Base-by-base conservation (phyloP, 164 flowering plant species). In the Liquidambar formosana region DNA sequence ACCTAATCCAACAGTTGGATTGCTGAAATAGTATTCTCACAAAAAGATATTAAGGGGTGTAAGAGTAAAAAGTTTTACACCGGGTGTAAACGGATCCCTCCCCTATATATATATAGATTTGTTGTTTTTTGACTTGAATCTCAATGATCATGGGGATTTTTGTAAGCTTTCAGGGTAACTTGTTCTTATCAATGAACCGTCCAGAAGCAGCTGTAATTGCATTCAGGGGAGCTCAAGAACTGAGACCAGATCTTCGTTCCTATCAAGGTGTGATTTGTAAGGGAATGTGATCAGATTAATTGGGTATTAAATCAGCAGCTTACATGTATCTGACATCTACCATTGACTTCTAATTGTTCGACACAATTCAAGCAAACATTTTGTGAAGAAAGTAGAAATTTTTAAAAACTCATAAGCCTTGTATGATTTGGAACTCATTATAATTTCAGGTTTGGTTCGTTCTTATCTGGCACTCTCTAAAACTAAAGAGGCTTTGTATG, bases 171-270 rank as follows among this genome's bases (percentile, higher is more conserved):
- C 84, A 94, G 99, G 99, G 99, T 59, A 90, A 85, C 69, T 73
- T 95, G 70, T 81, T 63, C 67, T 77, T 93, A 71, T 80, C 92
- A 65, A 72, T 86, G 75, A 91, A 89, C 78, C 86, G 89, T 61
- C 92, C 93, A 64, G 99, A 91, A 75, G 88, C 87, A 57, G 97
- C 97, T 71, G 92, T 88, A 51, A 61, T 73, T 65, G 94, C 99
- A 58, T 95, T 91, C 82, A 89, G 93, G 74, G 84, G 78, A 61
- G 99, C 97, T 76, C 99, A 86, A 69, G 94, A 93, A 66, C 76
- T 95, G 79, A 89, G 93, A 71, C 87, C 97, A 71, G 99, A 95
- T 83, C 89, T 93, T 78, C 99, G 99, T 26, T 91, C 99, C 16
- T 95, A 93, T 82, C 99, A 95, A 89, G 99, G 99, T 91, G 23